Base-by-base conservation (phyloP, 257 asterid genomes). In the Nicotiana sylvestris region DNA sequence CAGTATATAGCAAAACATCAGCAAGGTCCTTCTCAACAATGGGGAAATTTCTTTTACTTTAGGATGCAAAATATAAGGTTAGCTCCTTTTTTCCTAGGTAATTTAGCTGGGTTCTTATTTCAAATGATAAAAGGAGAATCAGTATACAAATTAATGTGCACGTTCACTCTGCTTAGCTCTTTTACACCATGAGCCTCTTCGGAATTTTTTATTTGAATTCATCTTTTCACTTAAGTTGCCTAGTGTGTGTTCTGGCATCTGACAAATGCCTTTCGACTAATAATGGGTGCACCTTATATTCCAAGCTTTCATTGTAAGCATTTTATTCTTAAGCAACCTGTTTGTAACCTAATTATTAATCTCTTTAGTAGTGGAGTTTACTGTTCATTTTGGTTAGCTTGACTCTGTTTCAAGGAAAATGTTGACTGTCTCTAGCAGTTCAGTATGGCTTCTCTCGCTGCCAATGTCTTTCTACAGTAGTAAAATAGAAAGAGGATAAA, bases 41-140 rank as follows among this genome's bases (percentile, higher is more conserved):
- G 99, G 99, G 99, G 99, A 76, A 94, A 93, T 88, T 96, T 93
- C 86, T 89, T 88, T 88, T 96, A 96, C 87, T 96, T 90, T 51
- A 92, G 98, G 89, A 96, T 96, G 99, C 98, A 96, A 91, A 93
- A 86, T 89, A 96, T 94, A 87, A 93, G 98, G 98, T 94, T 87
- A 66, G 87, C 86, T 81, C 35, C 39, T 80, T 76, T 64, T 51
- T 37, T 37, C 16, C 32, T 2, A 49, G 30, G 30, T 13, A 16
- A 66, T 46, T 65, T 56, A 49, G 62, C 6, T 25, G 80, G 39
- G 39, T 49, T 74, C 6, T 13, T 49, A 35, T 49, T 74, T 27
- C 43, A 49, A 49, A 74, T 27, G 62, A 49, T 49, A 39, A 46
- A 72, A 74, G 37, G 78, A 72, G 66, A 60, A n/a, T 30, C 66